phyloP scores from a whole-genome alignment of 169 alveolate genomes.

The Plasmodium cynomolgi region DNA sequence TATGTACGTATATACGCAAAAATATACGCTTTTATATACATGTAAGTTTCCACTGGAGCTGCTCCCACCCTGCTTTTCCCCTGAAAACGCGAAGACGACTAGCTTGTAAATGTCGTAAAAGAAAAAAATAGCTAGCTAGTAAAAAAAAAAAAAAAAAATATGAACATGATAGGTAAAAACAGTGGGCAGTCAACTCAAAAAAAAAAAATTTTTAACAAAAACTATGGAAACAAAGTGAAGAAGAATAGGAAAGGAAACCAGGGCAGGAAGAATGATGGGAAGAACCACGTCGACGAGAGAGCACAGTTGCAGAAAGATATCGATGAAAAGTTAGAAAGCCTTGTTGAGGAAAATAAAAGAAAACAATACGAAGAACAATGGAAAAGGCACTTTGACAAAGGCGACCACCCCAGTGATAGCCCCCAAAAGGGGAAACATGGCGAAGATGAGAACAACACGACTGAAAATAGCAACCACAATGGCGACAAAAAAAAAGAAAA shows the following conservation, averaged over 20 bases:
- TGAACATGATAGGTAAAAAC: constrained; percentile 23
- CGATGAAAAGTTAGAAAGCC: constrained; percentile 32
- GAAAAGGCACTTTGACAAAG: constrained; percentile 10
- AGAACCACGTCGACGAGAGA: constrained; percentile 29
- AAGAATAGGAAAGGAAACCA: constrained; percentile 11
- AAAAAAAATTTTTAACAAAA: constrained; percentile 32
- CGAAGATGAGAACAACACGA: neutral
- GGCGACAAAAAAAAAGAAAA: constrained; percentile 3
- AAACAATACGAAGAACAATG: constrained; percentile 48
- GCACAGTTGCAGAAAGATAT: constrained; percentile 45
- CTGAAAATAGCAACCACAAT: neutral
- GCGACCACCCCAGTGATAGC: neutral
- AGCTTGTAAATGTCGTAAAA: neutral
- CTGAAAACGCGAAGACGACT: neutral
- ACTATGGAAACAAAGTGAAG: constrained; percentile 27
- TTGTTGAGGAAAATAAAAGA: constrained; percentile 68
- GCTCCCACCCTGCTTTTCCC: neutral
- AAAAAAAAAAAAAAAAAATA: neutral
- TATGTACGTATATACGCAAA: neutral
- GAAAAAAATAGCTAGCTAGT: neutral
- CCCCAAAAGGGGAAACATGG: neutral
- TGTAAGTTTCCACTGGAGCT: neutral
- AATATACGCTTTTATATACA: neutral
- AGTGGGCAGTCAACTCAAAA: neutral
- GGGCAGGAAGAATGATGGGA: neutral